Base-by-base conservation (phyloP, 2,329 filamentous ascomycete genomes). In the Fusarium oligoseptatum region DNA sequence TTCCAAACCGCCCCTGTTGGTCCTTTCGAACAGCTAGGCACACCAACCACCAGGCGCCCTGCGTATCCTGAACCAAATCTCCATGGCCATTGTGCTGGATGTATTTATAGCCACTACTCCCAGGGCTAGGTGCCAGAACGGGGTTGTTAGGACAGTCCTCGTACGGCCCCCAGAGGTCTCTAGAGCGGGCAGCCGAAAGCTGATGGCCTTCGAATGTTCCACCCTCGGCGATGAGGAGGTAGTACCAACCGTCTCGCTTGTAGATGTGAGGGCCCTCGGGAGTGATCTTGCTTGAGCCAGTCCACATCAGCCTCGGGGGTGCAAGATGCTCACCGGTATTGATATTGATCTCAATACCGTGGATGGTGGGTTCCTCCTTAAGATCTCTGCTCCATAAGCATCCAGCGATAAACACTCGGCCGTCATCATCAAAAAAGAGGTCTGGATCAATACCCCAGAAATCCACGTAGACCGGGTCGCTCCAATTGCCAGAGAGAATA, bases 191-290 rank as follows among this genome's bases (percentile, higher is more conserved):
- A 11, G 58, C 58, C 7, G 27, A 50, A 8, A 66, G 20, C 39
- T 36, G 32, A 29, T 66, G 63, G 14, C 36, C 27, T 24, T 64
- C 61, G n/a, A 43, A 45, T 14, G 61, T 64, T 15, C 61, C 61
- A 5, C 61, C 61, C n/a, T 64, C 63, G 29, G 63, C 52, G 11
- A 50, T 32, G 24, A 66, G n/a, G 29, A 66, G 52, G 32, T 60
- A 66, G 32, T 66, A 64, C 22, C 82, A 87, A 1, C 78, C 81
- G n/a, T 83, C 85, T 24, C 81, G 82, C 70, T 83, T 84, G 73
- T 84, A 85, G n/a, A 87, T 80, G 60, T 87, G 85, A 4, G 86
- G 85, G 6, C 55, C 63, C 27, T 71, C 68, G 2, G 68, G 20
- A 1, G 29, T 15, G 5, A 22, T 43, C 29, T 17, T 22, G 39